A percentile compares a stretch with the other conserved stretches of the same genome.
Conservation (phyloP, 2,329 filamentous ascomycete species). For the Allantophomopsis cytisporea region DNA sequence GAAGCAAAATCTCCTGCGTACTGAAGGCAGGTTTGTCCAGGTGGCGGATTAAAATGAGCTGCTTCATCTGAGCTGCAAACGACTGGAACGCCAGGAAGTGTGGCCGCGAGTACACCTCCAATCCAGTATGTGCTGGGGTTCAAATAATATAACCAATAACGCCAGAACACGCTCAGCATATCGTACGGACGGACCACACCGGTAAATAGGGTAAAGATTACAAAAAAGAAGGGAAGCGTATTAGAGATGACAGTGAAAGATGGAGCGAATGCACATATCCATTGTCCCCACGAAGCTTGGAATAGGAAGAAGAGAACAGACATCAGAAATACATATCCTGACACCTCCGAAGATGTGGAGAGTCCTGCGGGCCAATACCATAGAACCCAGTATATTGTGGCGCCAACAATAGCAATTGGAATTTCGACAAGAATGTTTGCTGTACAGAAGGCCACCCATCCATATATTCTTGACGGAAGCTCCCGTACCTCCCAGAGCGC, state of each 20-base stretch:
- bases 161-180: conserved; percentile 20
- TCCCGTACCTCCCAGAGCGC: conserved; percentile 62
- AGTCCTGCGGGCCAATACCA: conserved; percentile 71
- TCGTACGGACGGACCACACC: conserved; percentile 62
- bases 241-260: conserved; percentile 60
- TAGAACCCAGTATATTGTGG: conserved; percentile 55
- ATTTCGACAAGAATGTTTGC: conserved; percentile 63
- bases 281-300: conserved; percentile 65
- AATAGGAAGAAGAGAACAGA: conserved; percentile 66
- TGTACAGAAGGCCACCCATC: conserved; percentile 64
- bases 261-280: conserved; percentile 73
- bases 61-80: conserved; percentile 36
- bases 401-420: conserved; percentile 50
- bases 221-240: conserved; percentile 16
- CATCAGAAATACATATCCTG: conserved; percentile 72
- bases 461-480: conserved; percentile 61
- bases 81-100: conserved; percentile 36
- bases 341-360: conserved; percentile 45
- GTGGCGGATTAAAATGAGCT: conserved; percentile 50
- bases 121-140: conserved; percentile 63
- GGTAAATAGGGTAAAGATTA: conserved; percentile 63
- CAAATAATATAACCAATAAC: conserved; percentile 23
- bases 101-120: conserved; percentile 52
- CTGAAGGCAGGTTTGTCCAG: conserved; percentile 45
- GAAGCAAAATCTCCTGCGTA: conserved; percentile 50